These are phyloP conservation scores for Truncatella angustata DNA, from an alignment of 2,329 filamentous ascomycete genomes.

Conservation along the genomic window DNA sequence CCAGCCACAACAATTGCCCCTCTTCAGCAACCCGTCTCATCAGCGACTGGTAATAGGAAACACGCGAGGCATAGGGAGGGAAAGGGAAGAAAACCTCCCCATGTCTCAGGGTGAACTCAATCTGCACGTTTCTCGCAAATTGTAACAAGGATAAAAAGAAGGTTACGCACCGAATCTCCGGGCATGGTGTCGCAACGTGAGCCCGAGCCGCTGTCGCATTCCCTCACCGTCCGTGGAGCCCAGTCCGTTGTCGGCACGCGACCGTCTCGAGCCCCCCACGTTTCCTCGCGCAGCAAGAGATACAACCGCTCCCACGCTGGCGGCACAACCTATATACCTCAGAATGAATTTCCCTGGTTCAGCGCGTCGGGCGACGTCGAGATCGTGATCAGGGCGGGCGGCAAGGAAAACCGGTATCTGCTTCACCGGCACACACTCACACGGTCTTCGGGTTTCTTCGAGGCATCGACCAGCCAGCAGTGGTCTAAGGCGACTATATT, in stretches of 20 bases:
- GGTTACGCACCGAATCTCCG: conserved; percentile 22
- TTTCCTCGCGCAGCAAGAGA: conserved; percentile 58
- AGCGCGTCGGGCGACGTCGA: conserved; percentile 90
- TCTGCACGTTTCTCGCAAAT: background rate
- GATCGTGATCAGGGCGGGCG: conserved; percentile 65
- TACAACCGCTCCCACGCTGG: conserved; percentile 82
- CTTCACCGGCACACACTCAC: conserved; percentile 84
- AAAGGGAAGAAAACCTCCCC: background rate
- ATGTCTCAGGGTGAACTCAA: conserved; percentile 2
- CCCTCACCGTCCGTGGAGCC: conserved; percentile 58
- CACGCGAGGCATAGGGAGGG: conserved; percentile 15
- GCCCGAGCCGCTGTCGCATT: conserved; percentile 37
- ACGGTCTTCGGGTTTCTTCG: conserved; percentile 92
- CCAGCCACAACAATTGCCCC: conserved; percentile 11
- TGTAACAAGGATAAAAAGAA: background rate
- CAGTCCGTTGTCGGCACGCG: conserved; percentile 65
- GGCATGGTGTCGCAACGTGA: conserved; percentile 67
- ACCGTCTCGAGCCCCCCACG: conserved; percentile 46
- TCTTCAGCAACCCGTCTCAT: conserved; percentile 2
- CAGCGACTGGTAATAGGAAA: conserved; percentile 1
- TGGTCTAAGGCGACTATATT: conserved; percentile 57
- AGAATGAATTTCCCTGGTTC: conserved; percentile 93
- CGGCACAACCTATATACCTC: conserved; percentile 64
- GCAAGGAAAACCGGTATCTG: conserved; percentile 78
- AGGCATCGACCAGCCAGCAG: conserved; percentile 76